Conservation (phyloP, 208 protist species). For the Leptomonas pyrrhocoris region DNA sequence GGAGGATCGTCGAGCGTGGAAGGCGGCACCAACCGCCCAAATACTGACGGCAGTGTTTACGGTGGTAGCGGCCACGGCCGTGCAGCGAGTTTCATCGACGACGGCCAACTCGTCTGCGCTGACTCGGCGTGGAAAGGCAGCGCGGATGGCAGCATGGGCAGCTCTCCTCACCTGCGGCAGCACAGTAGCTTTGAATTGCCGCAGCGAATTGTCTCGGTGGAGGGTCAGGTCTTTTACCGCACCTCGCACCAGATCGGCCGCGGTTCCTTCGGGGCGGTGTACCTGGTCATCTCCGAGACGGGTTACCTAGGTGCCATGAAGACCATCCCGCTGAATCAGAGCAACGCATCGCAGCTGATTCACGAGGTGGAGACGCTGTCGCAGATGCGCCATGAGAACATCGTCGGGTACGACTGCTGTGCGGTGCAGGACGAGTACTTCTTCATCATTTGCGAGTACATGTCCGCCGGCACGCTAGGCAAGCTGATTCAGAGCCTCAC, state of each 20-base stretch:
- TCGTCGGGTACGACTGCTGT: conserved; percentile 94
- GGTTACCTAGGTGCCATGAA: conserved; percentile 81
- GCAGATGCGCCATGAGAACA: conserved; percentile 88
- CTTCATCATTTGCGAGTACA: conserved; percentile 87
- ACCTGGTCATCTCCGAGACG: conserved; percentile 62
- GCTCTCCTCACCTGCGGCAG: neutral
- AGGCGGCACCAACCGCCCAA: neutral
- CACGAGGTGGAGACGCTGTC: conserved; percentile 78
- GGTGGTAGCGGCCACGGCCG: neutral
- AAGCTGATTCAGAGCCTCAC: conserved; percentile 54
- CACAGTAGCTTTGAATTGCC: conserved; percentile 21
- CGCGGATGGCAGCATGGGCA: neutral
- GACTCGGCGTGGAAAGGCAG: neutral
- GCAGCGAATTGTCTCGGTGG: conserved; percentile 38
- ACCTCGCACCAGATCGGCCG: conserved; percentile 52
- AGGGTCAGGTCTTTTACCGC: conserved; percentile 51
- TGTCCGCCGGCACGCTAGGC: conserved; percentile 76
- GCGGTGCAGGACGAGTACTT: conserved; percentile 62
- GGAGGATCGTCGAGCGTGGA: neutral
- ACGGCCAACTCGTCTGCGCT: neutral
- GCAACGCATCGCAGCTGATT: conserved; percentile 36
- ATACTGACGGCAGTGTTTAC: neutral
- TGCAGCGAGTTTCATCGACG: conserved; percentile 1
- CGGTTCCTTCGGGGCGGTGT: conserved; percentile 72
- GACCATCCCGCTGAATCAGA: conserved; percentile 39